These are phyloP conservation scores for Cercophora sp. DNA, from an alignment of 495 filamentous ascomycete species.

Conservation along the genomic window DNA sequence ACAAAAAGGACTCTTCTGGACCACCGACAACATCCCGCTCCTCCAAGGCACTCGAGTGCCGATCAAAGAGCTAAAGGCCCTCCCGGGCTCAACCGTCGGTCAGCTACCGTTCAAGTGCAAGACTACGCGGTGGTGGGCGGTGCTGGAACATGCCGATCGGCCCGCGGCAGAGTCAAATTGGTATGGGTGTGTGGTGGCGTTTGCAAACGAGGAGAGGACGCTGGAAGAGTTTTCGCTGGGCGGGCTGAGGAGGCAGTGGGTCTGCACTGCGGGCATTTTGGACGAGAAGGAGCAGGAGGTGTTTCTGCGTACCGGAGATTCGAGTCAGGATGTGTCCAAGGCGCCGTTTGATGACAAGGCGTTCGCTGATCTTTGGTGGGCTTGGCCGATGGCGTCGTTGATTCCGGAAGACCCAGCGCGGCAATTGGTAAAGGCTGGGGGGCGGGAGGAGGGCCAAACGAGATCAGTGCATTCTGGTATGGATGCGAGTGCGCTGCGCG, in stretches of 20 bases:
- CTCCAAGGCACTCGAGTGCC: neutral
- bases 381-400: too few relatives aligned
- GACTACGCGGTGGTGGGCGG: neutral
- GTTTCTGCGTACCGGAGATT: too few relatives aligned
- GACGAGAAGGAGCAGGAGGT: too few relatives aligned
- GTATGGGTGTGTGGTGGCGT: neutral
- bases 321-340: too few relatives aligned
- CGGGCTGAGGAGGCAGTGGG: too few relatives aligned
- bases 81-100: neutral
- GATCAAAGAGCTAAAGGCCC: neutral
- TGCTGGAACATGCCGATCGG: conserved; percentile 3
- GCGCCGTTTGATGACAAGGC: too few relatives aligned
- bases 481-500: neutral
- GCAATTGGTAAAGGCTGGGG: neutral
- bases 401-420: conserved; percentile 1
- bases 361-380: too few relatives aligned
- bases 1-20: neutral
- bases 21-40: neutral
- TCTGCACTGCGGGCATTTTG: too few relatives aligned
- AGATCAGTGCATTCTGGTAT: neutral
- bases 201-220: neutral
- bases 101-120: neutral
- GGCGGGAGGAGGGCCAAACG: neutral
- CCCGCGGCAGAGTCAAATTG: conserved; percentile 1
- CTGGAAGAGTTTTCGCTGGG: conserved; percentile 2